Percentiles rank a stretch among this genome's conserved stretches.
phyloP scores from a whole-genome alignment of 139 green algal species.

The Tetraselmis striata region DNA sequence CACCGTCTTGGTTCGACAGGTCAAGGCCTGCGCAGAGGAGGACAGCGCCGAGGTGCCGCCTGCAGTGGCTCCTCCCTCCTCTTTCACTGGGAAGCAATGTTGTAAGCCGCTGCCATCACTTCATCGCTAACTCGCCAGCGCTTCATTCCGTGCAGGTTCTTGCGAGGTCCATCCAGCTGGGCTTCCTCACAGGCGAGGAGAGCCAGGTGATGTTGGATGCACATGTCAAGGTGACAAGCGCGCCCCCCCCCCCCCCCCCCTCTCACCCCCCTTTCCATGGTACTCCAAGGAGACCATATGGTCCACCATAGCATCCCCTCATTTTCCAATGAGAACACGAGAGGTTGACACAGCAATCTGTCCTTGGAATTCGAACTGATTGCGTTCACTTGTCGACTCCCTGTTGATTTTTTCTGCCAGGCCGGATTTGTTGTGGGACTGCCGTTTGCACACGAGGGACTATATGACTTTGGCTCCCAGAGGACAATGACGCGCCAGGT shows the following conservation, averaged over 20 bases:
- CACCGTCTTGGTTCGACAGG: neutral
- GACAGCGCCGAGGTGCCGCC: conserved; percentile 53
- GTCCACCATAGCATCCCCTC: too few relatives aligned
- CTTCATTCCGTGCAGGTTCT: too few relatives aligned
- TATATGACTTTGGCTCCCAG: conserved; percentile 79
- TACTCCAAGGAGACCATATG: too few relatives aligned
- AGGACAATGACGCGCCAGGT: neutral
- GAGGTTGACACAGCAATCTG: too few relatives aligned
- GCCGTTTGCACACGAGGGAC: conserved; percentile 63
- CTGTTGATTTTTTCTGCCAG: too few relatives aligned
- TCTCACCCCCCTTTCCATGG: too few relatives aligned
- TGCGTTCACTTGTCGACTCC: too few relatives aligned
- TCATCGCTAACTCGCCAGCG: too few relatives aligned
- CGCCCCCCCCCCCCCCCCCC: too few relatives aligned
- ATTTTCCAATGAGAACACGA: too few relatives aligned
- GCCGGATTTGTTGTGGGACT: conserved; percentile 84
- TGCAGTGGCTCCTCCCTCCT: neutral
- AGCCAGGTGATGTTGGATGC: conserved; percentile 79
- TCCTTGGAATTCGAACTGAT: too few relatives aligned
- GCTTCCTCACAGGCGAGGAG: conserved; percentile 91
- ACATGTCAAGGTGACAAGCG: conserved; percentile 41
- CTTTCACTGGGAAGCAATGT: neutral
- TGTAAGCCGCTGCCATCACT: too few relatives aligned
- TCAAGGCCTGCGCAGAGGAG: conserved; percentile 64
- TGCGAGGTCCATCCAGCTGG: conserved; percentile 56